These are phyloP conservation scores for sunflower (Helianthus annuus) DNA, from an alignment of 129 eudicot genomes.

Conservation along the genomic window HanXRQr2.0-SUNRISE NC_035438.2:47258937-47259436, in stretches of 20 bases:
- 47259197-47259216: not conserved
- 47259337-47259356: not conserved
- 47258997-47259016: no score
- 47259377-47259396: constrained; percentile 19
- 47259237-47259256: not conserved
- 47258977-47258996: no score
- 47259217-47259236: not conserved
- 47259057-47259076: constrained; percentile 26
- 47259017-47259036: constrained; percentile 13
- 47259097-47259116: not conserved
- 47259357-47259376: not conserved
- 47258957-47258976: no score
- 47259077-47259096: not conserved
- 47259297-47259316: not conserved
- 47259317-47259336: not conserved
- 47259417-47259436: not conserved
- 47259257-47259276: not conserved
- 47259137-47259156: not conserved
- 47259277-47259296: not conserved
- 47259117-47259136: not conserved
- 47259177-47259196: not conserved
- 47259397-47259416: constrained; percentile 33
- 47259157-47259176: not conserved
- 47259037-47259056: constrained; percentile 32
- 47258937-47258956: no score